Evolutionary conservation across 1,139 yeast species (phyloP), one percentile per base, ranked within the genome.

Genomic region (Suhomyces terraborum): DNA sequence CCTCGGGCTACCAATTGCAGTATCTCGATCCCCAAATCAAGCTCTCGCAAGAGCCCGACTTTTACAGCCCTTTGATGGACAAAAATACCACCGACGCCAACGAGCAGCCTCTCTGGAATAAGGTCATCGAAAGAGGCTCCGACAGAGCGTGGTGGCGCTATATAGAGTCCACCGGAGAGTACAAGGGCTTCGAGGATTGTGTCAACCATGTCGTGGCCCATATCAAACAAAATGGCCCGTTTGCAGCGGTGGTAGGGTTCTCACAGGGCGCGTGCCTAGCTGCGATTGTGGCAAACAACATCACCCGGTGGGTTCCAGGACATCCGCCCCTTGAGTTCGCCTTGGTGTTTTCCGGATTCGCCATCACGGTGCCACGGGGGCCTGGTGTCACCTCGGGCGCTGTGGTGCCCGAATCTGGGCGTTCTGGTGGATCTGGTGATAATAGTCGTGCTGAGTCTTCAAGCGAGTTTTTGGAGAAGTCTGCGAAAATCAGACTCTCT

Each of bases 241-340:
- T 84, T 56, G 84, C 82, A 42, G 98, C 97, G 3, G 72, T 91
- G 21, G 66, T 93, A 41, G 98, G 97, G 3, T 93, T 91, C 59
- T 84, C 94, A 14, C 98, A 93, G 61, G 98, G 98, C 48, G 94
- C 96, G 1, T 95, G 95, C 4, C 67, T 93, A 58, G 79, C 94
- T 1, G 80, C 82, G 4, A 67, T 80, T 19, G 53, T 80, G 8
- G 64, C 81, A 28, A 77, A 77, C 49, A 61, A 64, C 18, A 65
- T 80, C 42, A 49, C 50, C 9, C 59, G 63, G 41, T 50, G 68
- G 28, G 55, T 75, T 2, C 78, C 80, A 5, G 54, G 52, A 10
- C 73, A 69, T 31, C 67, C 62, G 18, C 41, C 50, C 34, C 75
- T 81, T 52, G 73, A 76, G 46, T 63, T 77, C 30, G 69, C 82